Base-by-base conservation (phyloP, 139 green algal species). In the Nannochloris sp. region DNA sequence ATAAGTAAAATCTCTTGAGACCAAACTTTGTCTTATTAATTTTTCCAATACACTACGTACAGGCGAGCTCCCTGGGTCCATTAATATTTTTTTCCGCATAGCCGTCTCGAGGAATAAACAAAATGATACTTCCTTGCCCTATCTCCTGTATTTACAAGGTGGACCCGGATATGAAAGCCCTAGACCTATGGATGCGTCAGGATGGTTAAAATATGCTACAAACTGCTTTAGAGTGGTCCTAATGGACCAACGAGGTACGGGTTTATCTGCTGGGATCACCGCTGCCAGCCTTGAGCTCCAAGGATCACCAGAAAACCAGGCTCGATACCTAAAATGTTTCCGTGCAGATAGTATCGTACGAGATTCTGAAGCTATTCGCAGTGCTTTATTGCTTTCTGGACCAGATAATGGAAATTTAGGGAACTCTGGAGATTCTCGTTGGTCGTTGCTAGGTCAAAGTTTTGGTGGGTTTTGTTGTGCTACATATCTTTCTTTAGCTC, bases 401-500 rank as follows among this genome's bases (percentile, higher is more conserved):
- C n/a, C n/a, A n/a, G n/a, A n/a, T n/a, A n/a, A n/a, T n/a, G n/a
- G n/a, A n/a, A n/a, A n/a, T n/a, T n/a, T n/a, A n/a, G n/a, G n/a
- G n/a, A n/a, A n/a, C 6, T 54, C 4, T 87, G 96, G 77, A 88
- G 75, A 68, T 2, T 74, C 74, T 29, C 60, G 63, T 14, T 97
- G 91, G 91, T 85, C 64, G 25, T 51, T 95, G 2, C 72, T 98
- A 30, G 91, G 92, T 10, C 92, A 98, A 78, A 92, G 78, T 9
- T 98, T 96, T 75, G 93, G 93, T 15, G 93, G 93, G 47, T 98
- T 98, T 81, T 97, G 91, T 77, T 73, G 59, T 24, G 54, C 87
- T 13, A 87, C 83, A 3, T 98, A 98, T 77, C 87, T 98, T 3
- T 90, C 75, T 5, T 64, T 85, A 25, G 77, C 70, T 3, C 82